Evolutionary conservation across 163 green algal genomes (phyloP).

Genomic region (Scenedesmus sp.): DNA sequence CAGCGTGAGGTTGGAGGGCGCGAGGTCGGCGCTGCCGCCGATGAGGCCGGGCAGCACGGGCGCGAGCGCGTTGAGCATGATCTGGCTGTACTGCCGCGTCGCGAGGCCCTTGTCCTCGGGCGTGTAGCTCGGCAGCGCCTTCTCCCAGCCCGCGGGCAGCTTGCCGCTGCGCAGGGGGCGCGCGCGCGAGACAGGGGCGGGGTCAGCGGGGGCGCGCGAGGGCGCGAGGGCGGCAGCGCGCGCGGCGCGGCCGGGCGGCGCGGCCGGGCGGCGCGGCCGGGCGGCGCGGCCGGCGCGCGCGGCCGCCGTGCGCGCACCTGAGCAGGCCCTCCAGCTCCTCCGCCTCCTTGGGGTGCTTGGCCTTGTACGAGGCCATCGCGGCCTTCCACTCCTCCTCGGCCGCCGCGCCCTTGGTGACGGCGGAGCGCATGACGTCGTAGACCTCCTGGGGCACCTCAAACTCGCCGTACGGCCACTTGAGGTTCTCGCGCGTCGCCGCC

Average conservation of each 20-base stretch:
- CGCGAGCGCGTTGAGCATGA: conserved; percentile 95
- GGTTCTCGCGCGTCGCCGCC: conserved; percentile 91
- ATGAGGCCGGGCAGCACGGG: conserved; percentile 91
- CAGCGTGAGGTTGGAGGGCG: conserved; percentile 98
- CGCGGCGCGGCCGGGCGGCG: too few species aligned
- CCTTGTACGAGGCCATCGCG: conserved; percentile 71
- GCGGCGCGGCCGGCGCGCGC: background rate
- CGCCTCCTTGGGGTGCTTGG: conserved; percentile 91
- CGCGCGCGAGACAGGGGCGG: too few species aligned
- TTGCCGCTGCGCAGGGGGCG: conserved; percentile 79
- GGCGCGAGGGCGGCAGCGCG: too few species aligned
- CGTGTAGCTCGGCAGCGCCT: conserved; percentile 91
- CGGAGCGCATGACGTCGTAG: conserved; percentile 69
- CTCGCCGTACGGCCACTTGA: conserved; percentile 92
- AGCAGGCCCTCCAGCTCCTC: conserved; percentile 80
- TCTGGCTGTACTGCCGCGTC: conserved; percentile 96
- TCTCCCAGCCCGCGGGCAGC: conserved; percentile 88
- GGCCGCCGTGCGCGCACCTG: conserved; percentile 7
- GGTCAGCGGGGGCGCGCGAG: too few species aligned
- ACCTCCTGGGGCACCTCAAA: conserved; percentile 91
- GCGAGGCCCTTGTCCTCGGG: conserved; percentile 94
- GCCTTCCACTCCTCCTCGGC: conserved; percentile 81
- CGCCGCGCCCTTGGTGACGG: conserved; percentile 52
- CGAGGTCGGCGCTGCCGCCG: conserved; percentile 97
- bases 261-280: too few species aligned